Percentiles rank a stretch among this genome's conserved stretches.
Evolutionary conservation across 257 asterid genomes (phyloP).

Genomic region (Linaria vulgaris): DNA sequence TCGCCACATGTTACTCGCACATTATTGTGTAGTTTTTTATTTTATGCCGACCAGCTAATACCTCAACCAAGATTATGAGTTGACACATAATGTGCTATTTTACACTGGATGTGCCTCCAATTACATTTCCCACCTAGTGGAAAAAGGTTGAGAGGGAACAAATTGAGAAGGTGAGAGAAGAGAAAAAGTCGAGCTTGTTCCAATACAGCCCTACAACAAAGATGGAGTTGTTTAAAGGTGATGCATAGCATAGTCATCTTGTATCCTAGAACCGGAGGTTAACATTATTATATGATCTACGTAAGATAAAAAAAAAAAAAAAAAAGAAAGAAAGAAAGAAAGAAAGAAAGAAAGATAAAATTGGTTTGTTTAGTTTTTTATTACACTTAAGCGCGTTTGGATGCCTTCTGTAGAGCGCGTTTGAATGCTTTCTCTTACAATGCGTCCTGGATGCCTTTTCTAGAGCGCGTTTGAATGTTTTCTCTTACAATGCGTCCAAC

Average conservation of each 20-base stretch:
- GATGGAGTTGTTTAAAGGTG: slow-evolving; percentile 22
- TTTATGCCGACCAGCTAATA: no score
- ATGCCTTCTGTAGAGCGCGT: no score
- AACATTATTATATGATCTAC: neutral
- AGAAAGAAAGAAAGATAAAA: no score
- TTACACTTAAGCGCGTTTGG: no score
- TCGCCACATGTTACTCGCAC: slow-evolving; percentile 19
- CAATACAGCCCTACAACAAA: slow-evolving; percentile 37
- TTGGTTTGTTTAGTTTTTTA: no score
- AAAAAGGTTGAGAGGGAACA: slow-evolving; percentile 20
- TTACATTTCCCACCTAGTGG: slow-evolving; percentile 17
- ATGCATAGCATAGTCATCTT: neutral
- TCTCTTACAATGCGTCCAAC: no score
- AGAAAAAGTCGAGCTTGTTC: slow-evolving; percentile 30
- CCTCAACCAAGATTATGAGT: slow-evolving; percentile 15
- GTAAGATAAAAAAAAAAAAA: no score
- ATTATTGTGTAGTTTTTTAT: neutral
- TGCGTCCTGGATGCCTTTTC: no score
- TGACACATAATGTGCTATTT: slow-evolving; percentile 8
- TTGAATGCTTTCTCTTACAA: no score
- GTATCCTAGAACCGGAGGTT: no score
- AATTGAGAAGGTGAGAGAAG: slow-evolving; percentile 17
- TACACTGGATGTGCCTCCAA: slow-evolving; percentile 2
- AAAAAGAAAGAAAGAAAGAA: no score
- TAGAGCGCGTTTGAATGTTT: no score